These are phyloP conservation scores for Calonectria fujianensis DNA, from an alignment of 2,329 filamentous ascomycete species.

Conservation along the genomic window DNA sequence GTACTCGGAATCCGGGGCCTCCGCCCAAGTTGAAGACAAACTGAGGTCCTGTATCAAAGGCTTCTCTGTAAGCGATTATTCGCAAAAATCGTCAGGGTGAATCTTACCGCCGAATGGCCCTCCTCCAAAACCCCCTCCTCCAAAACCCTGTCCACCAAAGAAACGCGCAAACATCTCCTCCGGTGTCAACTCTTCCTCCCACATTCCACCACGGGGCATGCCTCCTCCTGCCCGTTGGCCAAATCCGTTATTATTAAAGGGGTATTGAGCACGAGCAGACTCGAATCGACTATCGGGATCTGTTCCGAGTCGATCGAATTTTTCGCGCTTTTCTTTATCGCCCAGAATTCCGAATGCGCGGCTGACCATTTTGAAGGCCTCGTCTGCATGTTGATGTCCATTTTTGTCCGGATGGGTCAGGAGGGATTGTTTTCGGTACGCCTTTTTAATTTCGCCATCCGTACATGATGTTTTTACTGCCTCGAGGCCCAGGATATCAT, in stretches of 20 bases:
- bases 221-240: slow-evolving; percentile 66
- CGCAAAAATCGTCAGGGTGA: not conserved
- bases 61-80: slow-evolving; percentile 59
- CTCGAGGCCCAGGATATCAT: slow-evolving; percentile 91
- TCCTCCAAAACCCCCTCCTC: slow-evolving; percentile 76
- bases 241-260: slow-evolving; percentile 76
- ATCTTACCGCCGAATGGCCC: slow-evolving; percentile 67
- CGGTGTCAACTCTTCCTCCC: slow-evolving; percentile 93
- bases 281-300: slow-evolving; percentile 94
- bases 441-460: slow-evolving; percentile 96
- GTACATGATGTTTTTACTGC: slow-evolving; percentile 77
- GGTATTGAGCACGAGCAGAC: slow-evolving; percentile 74
- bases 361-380: slow-evolving; percentile 99
- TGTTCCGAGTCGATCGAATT: slow-evolving; percentile 91
- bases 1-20: slow-evolving; percentile 92
- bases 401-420: slow-evolving; percentile 99
- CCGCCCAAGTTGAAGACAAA: slow-evolving; percentile 98
- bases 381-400: slow-evolving; percentile 94
- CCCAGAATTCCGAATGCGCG: slow-evolving; percentile 94
- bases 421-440: slow-evolving; percentile 94
- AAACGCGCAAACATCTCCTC: slow-evolving; percentile 98
- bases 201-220: slow-evolving; percentile 75
- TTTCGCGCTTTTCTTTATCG: slow-evolving; percentile 89
- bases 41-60: slow-evolving; percentile 86
- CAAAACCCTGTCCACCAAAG: slow-evolving; percentile 86